phyloP scores from a whole-genome alignment of 2,329 filamentous ascomycete genomes.

The Ceratocystis eucalypticola region DNA sequence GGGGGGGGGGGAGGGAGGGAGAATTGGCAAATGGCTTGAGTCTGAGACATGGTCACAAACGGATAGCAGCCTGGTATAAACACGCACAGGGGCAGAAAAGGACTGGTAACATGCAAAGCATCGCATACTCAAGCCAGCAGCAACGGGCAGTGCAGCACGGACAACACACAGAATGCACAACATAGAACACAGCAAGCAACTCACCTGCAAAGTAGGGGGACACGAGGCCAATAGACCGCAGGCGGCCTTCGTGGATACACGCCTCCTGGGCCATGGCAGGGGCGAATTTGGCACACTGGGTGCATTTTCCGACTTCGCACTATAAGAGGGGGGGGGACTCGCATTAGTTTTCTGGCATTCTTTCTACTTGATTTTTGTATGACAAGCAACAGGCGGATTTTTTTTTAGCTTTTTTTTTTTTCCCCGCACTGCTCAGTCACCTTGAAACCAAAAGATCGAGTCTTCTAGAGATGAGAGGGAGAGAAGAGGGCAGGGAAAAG shows the following conservation, averaged over 20 bases:
- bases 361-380: neutral
- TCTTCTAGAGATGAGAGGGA: neutral
- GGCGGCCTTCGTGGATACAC: slow-evolving; percentile 14
- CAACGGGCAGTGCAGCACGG: neutral
- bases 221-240: slow-evolving; percentile 9
- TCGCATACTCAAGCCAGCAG: neutral
- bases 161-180: neutral
- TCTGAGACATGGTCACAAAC: neutral
- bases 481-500: neutral
- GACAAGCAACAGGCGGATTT: neutral
- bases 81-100: neutral
- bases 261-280: slow-evolving; percentile 9
- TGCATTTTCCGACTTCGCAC: slow-evolving; percentile 14
- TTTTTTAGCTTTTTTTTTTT: neutral
- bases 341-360: neutral
- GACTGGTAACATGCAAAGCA: neutral
- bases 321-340: slow-evolving; percentile 8
- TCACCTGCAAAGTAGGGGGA: slow-evolving; percentile 10
- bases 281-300: slow-evolving; percentile 13
- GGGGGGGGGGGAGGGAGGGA: neutral
- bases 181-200: slow-evolving; percentile 2
- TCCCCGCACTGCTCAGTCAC: neutral
- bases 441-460: neutral
- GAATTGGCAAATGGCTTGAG: slow-evolving; percentile 9
- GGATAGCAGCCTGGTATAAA: slow-evolving; percentile 4